Base-by-base conservation (phyloP, 805 yeast species). In the Vanderwaltozyma polyspora region DNA sequence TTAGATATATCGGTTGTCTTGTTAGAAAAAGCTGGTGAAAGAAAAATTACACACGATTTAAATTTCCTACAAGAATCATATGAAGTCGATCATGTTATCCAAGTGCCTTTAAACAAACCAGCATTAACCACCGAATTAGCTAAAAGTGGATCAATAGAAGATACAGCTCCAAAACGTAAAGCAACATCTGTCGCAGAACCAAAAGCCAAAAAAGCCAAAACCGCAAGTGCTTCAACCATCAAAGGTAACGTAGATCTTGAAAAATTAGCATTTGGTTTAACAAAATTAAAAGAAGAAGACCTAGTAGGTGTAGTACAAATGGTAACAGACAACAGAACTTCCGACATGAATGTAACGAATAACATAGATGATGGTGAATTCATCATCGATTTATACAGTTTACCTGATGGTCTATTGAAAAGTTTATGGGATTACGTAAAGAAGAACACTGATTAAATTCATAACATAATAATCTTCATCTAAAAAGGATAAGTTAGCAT, bases 361-460 rank as follows among this genome's bases (percentile, higher is more conserved):
- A 94, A 89, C 51, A 86, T 84, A 33, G 97, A 89, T 42, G 89
- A 84, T 49, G 98, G 98, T 34, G 97, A 91, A 64, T 89, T 91
- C 59, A 85, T 94, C 35, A 84, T 89, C 83, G 98, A 89, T 62
- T 70, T 89, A 47, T 87, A 76, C 60, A 87, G 96, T 19, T 67
- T 89, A 45, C 97, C 97, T 15, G 96, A 89, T 55, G 75, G 81
- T 28, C 66, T 91, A 55, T 70, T 91, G 55, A 85, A 83, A 65
- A 82, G 93, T 67, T 69, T 89, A 60, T 86, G 93, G 93, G 97
- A 89, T 44, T 87, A 81, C 57, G 94, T 89, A 28, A 78, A 78
- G 60, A 83, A 79, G 60, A 78, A 83, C 48, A 57, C 60, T 22
- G 64, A 60, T 33, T 51, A 42, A 27, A 28, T 28, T 6, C 28